phyloP scores from a whole-genome alignment of 208 protist genomes.

The Histomonas meleagridis region DNA sequence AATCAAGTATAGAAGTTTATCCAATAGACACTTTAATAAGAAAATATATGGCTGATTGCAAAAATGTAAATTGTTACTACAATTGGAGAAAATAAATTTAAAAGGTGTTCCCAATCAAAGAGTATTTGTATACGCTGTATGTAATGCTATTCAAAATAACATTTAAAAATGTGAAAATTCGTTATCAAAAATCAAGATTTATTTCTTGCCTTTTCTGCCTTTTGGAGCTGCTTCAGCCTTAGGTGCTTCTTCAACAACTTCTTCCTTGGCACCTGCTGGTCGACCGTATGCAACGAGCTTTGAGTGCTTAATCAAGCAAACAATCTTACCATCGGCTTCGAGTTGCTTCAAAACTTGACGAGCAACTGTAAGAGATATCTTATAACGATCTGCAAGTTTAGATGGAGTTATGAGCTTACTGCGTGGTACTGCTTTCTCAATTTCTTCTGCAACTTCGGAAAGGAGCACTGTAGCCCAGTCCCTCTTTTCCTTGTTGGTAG shows the following conservation, averaged over 20 bases:
- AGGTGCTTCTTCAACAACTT: neutral
- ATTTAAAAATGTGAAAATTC: too few species aligned
- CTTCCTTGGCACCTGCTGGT: neutral
- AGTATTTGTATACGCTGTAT: too few species aligned
- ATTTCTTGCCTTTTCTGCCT: too few species aligned
- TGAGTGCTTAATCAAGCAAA: neutral
- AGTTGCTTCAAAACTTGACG: neutral
- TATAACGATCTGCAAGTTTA: constrained; percentile 28
- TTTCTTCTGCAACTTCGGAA: neutral
- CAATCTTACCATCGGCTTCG: neutral
- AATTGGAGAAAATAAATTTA: too few species aligned
- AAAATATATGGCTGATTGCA: too few species aligned
- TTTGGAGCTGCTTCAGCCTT: too few species aligned
- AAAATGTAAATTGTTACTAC: too few species aligned
- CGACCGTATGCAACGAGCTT: neutral
- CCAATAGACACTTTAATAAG: too few species aligned
- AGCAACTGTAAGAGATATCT: neutral
- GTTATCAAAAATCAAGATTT: too few species aligned
- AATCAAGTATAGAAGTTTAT: too few species aligned
- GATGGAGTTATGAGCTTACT: neutral
- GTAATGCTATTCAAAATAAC: too few species aligned
- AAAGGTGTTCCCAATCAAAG: too few species aligned
- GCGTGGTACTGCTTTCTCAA: neutral
- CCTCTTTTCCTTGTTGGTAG: constrained; percentile 27
- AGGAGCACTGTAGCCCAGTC: neutral